These are phyloP conservation scores for Corynascus novoguineensis DNA, from an alignment of 495 filamentous ascomycete species.

Conservation along the genomic window DNA sequence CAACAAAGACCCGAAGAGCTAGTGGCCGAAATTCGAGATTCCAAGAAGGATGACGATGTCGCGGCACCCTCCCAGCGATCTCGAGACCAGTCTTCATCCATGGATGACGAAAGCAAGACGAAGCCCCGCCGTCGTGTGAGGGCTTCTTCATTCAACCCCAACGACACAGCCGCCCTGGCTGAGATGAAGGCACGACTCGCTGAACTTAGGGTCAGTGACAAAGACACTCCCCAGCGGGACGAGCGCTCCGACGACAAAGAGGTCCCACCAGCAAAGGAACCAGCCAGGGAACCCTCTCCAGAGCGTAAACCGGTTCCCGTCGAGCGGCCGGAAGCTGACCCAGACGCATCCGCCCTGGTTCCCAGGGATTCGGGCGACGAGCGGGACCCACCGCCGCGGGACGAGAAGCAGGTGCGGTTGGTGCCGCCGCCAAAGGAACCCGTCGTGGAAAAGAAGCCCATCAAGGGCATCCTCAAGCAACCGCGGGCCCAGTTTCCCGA, in stretches of 20 bases:
- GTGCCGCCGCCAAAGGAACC: conserved; percentile 50
- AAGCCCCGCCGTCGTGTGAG: conserved; percentile 30
- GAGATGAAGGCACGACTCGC: conserved; percentile 45
- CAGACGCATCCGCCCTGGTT: conserved; percentile 22
- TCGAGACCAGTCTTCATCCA: conserved; percentile 20
- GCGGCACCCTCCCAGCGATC: conserved; percentile 10
- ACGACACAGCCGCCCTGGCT: conserved; percentile 42
- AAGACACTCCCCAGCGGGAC: neutral
- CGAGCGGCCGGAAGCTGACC: conserved; percentile 20
- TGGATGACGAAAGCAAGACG: conserved; percentile 26
- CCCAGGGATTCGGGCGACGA: conserved; percentile 38
- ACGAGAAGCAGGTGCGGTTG: conserved; percentile 47
- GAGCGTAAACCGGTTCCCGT: conserved; percentile 23
- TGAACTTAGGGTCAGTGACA: conserved; percentile 20
- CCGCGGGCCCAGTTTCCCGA: conserved; percentile 75
- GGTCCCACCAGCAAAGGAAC: conserved; percentile 23
- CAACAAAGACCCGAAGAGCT: conserved; percentile 19
- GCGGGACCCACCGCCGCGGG: conserved; percentile 20
- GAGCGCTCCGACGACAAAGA: conserved; percentile 27
- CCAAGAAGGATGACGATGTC: conserved; percentile 10
- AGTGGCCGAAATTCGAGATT: conserved; percentile 26
- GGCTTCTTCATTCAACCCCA: conserved; percentile 45
- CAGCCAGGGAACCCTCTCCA: conserved; percentile 27
- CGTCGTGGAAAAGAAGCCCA: conserved; percentile 30
- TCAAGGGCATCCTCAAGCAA: conserved; percentile 55